These are phyloP conservation scores for Hericium erinaceus DNA, from an alignment of 768 basidiomycete species.

Conservation along the genomic window DNA sequence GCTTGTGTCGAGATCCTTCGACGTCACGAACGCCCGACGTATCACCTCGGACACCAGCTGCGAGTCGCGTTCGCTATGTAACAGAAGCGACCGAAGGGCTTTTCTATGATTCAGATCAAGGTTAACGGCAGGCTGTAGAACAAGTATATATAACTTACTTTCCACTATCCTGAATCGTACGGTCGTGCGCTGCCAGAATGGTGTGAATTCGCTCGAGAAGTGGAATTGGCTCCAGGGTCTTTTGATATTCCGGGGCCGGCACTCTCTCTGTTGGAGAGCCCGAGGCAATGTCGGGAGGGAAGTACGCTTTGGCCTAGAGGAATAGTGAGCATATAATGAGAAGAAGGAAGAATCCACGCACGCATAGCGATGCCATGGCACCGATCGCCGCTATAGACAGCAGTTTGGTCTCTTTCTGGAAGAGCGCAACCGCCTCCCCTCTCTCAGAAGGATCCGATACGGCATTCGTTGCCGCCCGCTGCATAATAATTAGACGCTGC, in stretches of 20 bases:
- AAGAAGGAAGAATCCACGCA: conserved; percentile 33
- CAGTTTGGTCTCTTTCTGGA: conserved; percentile 50
- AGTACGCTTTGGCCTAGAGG: conserved; percentile 68
- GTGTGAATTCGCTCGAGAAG: conserved; percentile 61
- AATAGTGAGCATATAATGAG: conserved; percentile 2
- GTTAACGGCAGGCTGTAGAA: conserved; percentile 6
- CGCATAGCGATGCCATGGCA: conserved; percentile 80
- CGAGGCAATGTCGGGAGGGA: conserved; percentile 47
- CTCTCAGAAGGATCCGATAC: conserved; percentile 47
- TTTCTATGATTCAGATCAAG: conserved; percentile 38
- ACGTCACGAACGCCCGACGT: conserved; percentile 56
- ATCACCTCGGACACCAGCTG: conserved; percentile 58
- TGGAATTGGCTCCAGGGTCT: conserved; percentile 40
- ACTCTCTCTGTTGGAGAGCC: conserved; percentile 56
- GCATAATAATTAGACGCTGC: conserved; percentile 62
- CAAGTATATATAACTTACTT: conserved; percentile 41
- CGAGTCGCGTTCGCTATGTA: conserved; percentile 38
- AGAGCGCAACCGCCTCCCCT: conserved; percentile 21
- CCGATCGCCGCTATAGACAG: conserved; percentile 80
- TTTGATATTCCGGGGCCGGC: conserved; percentile 35
- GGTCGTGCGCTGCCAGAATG: conserved; percentile 54
- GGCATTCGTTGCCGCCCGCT: conserved; percentile 49
- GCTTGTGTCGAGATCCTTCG: conserved; percentile 43
- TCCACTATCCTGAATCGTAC: conserved; percentile 41
- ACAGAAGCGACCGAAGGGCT: conserved; percentile 61